phyloP scores from a whole-genome alignment of 176 grass and related monocot genomes.

The Microstegium vimineum region DNA sequence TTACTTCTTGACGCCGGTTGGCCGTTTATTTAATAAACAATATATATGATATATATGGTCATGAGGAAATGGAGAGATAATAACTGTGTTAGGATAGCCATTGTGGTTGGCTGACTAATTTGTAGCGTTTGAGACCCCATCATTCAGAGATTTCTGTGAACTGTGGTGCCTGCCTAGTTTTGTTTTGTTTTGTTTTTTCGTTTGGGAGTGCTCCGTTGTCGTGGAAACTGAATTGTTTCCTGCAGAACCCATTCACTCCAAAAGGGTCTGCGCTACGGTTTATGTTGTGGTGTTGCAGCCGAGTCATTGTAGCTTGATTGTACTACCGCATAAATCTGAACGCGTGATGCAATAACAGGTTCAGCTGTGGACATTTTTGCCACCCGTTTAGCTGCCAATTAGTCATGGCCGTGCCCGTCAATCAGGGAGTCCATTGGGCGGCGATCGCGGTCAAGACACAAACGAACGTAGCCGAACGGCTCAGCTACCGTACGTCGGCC shows the following conservation, averaged over 20 bases:
- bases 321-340: not conserved
- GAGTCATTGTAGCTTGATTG: not conserved
- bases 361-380: not conserved
- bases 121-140: not conserved
- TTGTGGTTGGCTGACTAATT: not conserved
- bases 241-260: not conserved
- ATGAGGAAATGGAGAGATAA: not conserved
- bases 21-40: not conserved
- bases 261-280: not conserved
- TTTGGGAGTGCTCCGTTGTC: not conserved
- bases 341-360: not conserved
- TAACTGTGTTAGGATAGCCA: slow-evolving; percentile 12
- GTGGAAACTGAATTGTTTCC: not conserved
- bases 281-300: not conserved
- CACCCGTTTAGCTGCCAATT: not conserved
- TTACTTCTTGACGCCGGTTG: slow-evolving; percentile 19
- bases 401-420: not conserved
- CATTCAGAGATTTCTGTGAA: not conserved
- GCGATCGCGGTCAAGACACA: not conserved
- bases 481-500: no score
- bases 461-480: not conserved
- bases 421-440: not conserved
- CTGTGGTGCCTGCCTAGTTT: not conserved
- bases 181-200: no score
- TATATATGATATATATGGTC: not conserved